These are phyloP conservation scores for Sugiyamaella lignohabitans DNA, from an alignment of 805 yeast genomes.

Conservation along the genomic window DNA sequence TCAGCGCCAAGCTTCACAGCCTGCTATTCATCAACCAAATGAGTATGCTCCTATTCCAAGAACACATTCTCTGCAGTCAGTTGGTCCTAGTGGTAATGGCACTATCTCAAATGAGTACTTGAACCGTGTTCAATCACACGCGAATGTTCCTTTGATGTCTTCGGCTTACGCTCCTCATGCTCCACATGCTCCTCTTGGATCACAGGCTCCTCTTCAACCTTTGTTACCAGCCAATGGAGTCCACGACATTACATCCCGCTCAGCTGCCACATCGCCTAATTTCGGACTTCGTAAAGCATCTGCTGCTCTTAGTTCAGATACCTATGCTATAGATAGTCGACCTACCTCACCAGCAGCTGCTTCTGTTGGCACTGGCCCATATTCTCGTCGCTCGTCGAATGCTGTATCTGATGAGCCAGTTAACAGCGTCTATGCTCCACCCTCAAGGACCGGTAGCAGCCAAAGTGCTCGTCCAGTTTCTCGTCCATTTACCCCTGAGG, in stretches of 20 bases:
- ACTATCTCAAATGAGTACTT: neutral
- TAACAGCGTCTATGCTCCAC: slow-evolving; percentile 9
- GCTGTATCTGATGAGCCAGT: too few species aligned
- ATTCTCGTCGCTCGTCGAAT: too few species aligned
- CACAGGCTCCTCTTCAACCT: too few species aligned
- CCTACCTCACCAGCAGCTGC: too few species aligned
- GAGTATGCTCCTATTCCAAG: neutral
- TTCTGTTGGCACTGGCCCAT: too few species aligned
- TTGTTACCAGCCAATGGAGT: too few species aligned
- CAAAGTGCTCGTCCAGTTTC: slow-evolving; percentile 6
- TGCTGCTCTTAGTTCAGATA: too few species aligned
- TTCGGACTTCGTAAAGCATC: neutral
- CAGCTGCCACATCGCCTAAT: neutral
- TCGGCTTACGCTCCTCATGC: neutral
- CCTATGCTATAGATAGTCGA: too few species aligned
- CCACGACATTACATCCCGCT: too few species aligned
- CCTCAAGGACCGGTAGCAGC: slow-evolving; percentile 4
- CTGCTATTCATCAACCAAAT: neutral
- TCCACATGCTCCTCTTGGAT: neutral
- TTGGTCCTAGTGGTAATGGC: neutral
- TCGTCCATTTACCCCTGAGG: slow-evolving; percentile 7
- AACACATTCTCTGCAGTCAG: neutral
- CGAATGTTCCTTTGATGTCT: neutral
- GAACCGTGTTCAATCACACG: neutral
- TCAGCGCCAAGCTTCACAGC: slow-evolving; percentile 4